Percentiles rank a stretch among this genome's conserved stretches.
Conservation (phyloP, 2,329 filamentous ascomycete genomes). For the Fusarium veterinarium region DNA sequence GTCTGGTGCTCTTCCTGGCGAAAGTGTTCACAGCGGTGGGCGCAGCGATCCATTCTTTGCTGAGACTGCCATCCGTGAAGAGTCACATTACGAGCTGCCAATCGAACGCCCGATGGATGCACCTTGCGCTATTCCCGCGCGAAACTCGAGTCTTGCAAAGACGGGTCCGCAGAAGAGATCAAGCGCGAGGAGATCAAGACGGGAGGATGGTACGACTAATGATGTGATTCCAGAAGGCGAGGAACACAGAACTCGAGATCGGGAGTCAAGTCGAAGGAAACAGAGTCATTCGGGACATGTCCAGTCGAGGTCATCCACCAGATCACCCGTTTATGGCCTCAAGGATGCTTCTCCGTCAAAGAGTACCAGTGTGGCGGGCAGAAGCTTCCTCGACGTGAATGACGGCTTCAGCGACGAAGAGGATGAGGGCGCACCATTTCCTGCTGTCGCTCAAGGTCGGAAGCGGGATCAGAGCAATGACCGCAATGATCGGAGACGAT, state of each 20-base stretch:
- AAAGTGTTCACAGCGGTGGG: constrained; percentile 50
- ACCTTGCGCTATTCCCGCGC: constrained; percentile 69
- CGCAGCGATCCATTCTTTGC: constrained; percentile 63
- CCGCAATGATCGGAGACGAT: constrained; percentile 57
- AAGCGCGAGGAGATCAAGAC: constrained; percentile 62
- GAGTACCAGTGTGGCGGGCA: constrained; percentile 32
- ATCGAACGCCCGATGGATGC: constrained; percentile 48
- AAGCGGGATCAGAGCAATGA: constrained; percentile 62
- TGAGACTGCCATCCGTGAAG: constrained; percentile 67
- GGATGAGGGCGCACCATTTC: constrained; percentile 77
- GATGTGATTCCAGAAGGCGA: constrained; percentile 58
- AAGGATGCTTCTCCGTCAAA: constrained; percentile 39
- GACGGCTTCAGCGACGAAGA: constrained; percentile 48
- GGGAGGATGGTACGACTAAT: constrained; percentile 53
- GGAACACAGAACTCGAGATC: constrained; percentile 47
- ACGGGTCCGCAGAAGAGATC: constrained; percentile 65
- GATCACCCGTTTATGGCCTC: constrained; percentile 35
- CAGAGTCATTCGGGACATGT: constrained; percentile 26
- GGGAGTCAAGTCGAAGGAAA: constrained; percentile 35
- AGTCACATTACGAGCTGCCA: constrained; percentile 53
- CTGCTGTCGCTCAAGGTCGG: constrained; percentile 72
- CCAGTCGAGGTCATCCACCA: constrained; percentile 22
- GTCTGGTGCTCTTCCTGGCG: constrained; percentile 52
- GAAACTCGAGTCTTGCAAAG: constrained; percentile 76
- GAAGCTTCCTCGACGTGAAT: constrained; percentile 46